phyloP scores from a whole-genome alignment of 2,329 filamentous ascomycete genomes.

The Ophiosphaerella korrae region DNA sequence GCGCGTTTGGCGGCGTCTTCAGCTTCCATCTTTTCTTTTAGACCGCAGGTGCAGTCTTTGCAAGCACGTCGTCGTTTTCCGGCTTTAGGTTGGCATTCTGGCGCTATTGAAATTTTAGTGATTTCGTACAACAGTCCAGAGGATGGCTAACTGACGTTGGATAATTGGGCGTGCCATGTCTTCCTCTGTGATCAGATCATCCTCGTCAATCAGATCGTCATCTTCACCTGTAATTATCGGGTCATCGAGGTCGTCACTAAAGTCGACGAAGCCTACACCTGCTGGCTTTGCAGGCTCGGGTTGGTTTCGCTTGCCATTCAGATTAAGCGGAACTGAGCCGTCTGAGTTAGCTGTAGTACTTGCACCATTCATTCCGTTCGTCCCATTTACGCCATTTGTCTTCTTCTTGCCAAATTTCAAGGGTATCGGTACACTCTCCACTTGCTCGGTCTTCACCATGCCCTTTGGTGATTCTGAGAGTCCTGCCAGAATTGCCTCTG shows the following conservation, averaged over 20 bases:
- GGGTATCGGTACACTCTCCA: constrained; percentile 62
- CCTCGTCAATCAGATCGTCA: constrained; percentile 90
- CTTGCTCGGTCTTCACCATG: constrained; percentile 74
- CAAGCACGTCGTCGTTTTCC: constrained; percentile 91
- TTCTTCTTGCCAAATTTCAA: constrained; percentile 71
- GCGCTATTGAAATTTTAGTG: constrained; percentile 58
- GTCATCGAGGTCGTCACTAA: constrained; percentile 66
- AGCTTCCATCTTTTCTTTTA: constrained; percentile 82
- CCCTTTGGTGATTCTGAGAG: constrained; percentile 67
- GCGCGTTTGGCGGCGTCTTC: constrained; percentile 75
- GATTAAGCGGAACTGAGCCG: constrained; percentile 45
- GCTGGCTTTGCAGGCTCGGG: constrained; percentile 43
- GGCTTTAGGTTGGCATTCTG: constrained; percentile 83
- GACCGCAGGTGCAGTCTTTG: constrained; percentile 96
- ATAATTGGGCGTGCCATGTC: constrained; percentile 79
- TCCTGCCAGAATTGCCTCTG: constrained; percentile 85
- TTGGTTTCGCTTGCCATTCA: constrained; percentile 52
- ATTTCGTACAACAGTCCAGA: constrained; percentile 5
- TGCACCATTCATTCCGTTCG: constrained; percentile 24
- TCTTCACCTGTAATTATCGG: constrained; percentile 63
- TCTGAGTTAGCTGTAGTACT: constrained; percentile 35
- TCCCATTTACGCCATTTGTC: constrained; percentile 41
- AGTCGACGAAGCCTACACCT: constrained; percentile 60
- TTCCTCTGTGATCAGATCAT: constrained; percentile 81
- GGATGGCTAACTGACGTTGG: constrained; percentile 69